Conservation (phyloP, 306 rosid species). For the Inga leiocalycina region DNA sequence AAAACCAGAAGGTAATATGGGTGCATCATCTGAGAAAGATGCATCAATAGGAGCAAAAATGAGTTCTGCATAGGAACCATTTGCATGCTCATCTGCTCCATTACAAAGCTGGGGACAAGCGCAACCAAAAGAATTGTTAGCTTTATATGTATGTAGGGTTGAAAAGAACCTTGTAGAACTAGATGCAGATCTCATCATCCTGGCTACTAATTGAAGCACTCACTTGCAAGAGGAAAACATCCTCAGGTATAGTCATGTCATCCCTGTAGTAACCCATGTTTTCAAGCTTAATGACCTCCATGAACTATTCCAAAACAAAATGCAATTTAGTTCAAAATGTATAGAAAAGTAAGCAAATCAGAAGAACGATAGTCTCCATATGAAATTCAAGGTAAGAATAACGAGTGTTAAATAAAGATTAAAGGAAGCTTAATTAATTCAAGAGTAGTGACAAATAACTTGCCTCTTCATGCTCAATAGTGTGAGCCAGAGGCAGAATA, state of each 20-base stretch:
- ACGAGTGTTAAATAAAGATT: not conserved
- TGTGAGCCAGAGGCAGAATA: slow-evolving; percentile 95
- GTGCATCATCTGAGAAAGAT: slow-evolving; percentile 94
- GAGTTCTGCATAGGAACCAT: slow-evolving; percentile 88
- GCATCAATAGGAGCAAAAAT: slow-evolving; percentile 99
- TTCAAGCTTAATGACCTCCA: slow-evolving; percentile 95
- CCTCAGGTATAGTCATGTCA: slow-evolving; percentile 86
- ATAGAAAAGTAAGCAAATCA: slow-evolving; percentile 10
- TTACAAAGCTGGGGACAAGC: slow-evolving; percentile 68
- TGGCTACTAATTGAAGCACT: slow-evolving; percentile 36
- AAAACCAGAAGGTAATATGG: slow-evolving; percentile 92
- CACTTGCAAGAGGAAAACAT: slow-evolving; percentile 95
- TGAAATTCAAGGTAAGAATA: not conserved
- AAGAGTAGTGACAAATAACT: slow-evolving; percentile 31
- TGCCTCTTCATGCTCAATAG: slow-evolving; percentile 98
- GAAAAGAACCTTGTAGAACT: slow-evolving; percentile 20
- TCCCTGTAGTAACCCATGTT: slow-evolving; percentile 93
- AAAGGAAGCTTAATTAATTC: not conserved
- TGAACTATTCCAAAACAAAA: slow-evolving; percentile 61
- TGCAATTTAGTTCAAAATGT: slow-evolving; percentile 14
- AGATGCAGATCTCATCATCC: not conserved
- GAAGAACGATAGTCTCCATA: slow-evolving; percentile 1
- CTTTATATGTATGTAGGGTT: not conserved
- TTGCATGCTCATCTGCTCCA: slow-evolving; percentile 87
- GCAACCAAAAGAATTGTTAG: slow-evolving; percentile 38